phyloP scores from a whole-genome alignment of 2,329 filamentous ascomycete genomes.

The Lomentospora prolificans region DNA sequence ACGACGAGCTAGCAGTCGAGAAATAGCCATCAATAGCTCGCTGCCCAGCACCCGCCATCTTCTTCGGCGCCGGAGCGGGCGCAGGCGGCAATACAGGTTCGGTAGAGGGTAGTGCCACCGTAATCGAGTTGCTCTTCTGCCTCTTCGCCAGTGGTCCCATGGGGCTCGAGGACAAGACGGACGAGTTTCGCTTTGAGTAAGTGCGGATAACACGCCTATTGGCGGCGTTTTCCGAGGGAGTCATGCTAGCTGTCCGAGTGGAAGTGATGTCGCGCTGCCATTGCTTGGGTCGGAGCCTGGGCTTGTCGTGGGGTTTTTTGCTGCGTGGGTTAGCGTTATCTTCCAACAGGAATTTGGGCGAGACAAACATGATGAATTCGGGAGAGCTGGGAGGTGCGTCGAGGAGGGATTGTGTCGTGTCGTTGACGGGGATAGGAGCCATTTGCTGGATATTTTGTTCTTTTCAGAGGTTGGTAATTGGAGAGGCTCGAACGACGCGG shows the following conservation, averaged over 20 bases:
- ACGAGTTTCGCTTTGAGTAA: constrained; percentile 25
- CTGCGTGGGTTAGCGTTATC: neutral
- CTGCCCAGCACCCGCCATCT: neutral
- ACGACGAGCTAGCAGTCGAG: neutral
- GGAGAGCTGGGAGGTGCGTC: constrained; percentile 8
- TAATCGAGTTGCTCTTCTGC: neutral
- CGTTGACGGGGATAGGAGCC: neutral
- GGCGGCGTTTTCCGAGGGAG: neutral
- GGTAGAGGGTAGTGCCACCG: neutral
- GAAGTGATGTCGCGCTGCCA: neutral
- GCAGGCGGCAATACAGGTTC: neutral
- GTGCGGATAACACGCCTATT: constrained; percentile 21
- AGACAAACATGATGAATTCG: constrained; percentile 7
- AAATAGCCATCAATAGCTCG: constrained; percentile 5
- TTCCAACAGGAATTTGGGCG: neutral
- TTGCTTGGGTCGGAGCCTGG: constrained; percentile 5
- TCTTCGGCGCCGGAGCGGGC: neutral
- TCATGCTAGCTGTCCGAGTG: neutral
- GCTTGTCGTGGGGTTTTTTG: constrained; percentile 7
- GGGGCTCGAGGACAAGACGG: neutral
- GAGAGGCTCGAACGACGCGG: neutral
- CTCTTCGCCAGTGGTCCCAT: neutral
- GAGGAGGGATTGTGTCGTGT: neutral
- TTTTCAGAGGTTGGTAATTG: neutral
- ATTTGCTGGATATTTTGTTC: neutral